Evolutionary conservation across 768 basidiomycete genomes (phyloP), one percentile per base, ranked within the genome.

Genomic region (Steccherinum ochraceum): DNA sequence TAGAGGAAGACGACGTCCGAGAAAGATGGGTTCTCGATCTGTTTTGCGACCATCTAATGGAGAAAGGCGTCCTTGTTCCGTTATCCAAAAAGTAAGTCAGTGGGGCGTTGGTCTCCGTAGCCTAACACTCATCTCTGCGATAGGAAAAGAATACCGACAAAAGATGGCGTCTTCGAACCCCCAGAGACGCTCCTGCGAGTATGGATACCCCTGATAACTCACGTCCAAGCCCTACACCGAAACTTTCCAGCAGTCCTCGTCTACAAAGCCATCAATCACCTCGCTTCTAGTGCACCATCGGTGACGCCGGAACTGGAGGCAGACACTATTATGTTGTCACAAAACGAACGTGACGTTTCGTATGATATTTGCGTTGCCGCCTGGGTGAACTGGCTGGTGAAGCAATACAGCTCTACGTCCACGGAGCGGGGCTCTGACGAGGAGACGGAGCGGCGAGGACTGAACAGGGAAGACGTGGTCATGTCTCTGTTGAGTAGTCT

Each of bases 31-130:
- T 85, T 5, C 61, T 89, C 40, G 85, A 89, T 48, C 67, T 68
- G 27, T 66, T 98, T 2, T 84, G 81, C 49, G 80, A 84, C 44
- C 76, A 67, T 0, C 68, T 98, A 12, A 57, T 89, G 45, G 82
- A 81, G 51, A 79, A 76, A 53, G 92, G 92, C 10, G 79, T 73
- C 10, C 69, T 97, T 5, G 84, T 97, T 3, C 93, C 95, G 5
- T 57, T 87, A 2, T 86, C 91, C 1, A 89, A 83, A 69, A 93
- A 84, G 95, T 94, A 56, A 55, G 78, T 58, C 44, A 18, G 25
- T 5, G 39, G 26, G 20, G 12, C 30, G 12, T 35, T 35, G 7
- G 16, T 45, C 47, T 24, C 23, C 4, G 45, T 24, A 13, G 0
- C 50, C 3, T 19, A 5, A 3, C 24, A 16, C 19, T 52, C 3